A percentile compares a stretch with the other conserved stretches of the same genome.
Evolutionary conservation across 202 grass and related monocot species (phyloP).

Genomic region (Hordeum pubiflorum): DNA sequence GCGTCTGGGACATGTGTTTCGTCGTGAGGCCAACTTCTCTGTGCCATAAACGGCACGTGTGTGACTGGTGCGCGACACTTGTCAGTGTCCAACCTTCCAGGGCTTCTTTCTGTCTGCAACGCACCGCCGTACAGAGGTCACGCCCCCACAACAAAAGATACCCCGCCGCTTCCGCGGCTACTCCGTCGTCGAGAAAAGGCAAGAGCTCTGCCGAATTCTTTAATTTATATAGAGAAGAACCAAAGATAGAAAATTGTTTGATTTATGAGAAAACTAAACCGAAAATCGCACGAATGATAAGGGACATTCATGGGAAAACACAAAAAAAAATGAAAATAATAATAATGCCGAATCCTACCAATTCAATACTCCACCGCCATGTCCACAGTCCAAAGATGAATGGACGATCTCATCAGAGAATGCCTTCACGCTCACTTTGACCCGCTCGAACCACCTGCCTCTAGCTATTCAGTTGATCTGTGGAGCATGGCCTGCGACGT

Average conservation of each 20-base stretch:
- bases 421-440: no score
- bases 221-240: no score
- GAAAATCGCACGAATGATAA: no score
- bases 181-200: not conserved
- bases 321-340: no score
- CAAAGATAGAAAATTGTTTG: no score
- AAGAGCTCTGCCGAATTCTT: no score
- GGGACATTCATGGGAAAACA: no score
- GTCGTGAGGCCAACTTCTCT: not conserved
- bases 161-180: not conserved
- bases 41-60: slow-evolving; percentile 22
- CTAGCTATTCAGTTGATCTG: not conserved
- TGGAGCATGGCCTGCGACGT: not conserved
- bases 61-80: not conserved
- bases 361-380: no score
- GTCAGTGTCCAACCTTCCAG: not conserved
- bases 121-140: not conserved
- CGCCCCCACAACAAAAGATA: not conserved
- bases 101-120: slow-evolving; percentile 10
- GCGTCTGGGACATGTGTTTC: not conserved
- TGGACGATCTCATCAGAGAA: no score
- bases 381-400: no score
- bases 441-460: not conserved
- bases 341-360: no score
- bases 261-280: no score